These are phyloP conservation scores for Peronospora destructor DNA, from an alignment of 352 stramenopile species.

Conservation along the genomic window DNA sequence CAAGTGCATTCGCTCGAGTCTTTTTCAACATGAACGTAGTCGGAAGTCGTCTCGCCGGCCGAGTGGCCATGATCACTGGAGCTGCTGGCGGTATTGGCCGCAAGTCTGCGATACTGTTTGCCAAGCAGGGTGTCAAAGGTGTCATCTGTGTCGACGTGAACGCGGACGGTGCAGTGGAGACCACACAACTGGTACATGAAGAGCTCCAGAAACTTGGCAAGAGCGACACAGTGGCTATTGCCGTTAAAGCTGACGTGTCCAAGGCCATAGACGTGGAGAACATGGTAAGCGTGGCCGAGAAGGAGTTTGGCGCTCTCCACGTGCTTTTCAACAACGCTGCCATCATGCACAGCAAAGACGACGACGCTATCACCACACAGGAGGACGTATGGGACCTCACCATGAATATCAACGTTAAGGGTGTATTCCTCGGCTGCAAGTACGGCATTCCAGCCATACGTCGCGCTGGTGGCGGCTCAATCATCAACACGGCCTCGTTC, in stretches of 20 bases:
- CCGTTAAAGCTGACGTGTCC: conserved; percentile 65
- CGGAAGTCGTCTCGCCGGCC: conserved; percentile 50
- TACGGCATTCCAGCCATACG: conserved; percentile 78
- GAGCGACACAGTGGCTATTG: conserved; percentile 43
- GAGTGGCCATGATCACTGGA: conserved; percentile 80
- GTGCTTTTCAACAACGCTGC: conserved; percentile 86
- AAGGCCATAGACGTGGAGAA: conserved; percentile 61
- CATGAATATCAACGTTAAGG: conserved; percentile 86
- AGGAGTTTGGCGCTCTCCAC: conserved; percentile 69
- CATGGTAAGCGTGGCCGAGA: conserved; percentile 73
- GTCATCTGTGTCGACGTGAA: conserved; percentile 82
- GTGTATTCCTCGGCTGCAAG: conserved; percentile 86
- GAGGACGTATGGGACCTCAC: conserved; percentile 82
- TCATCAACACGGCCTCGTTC: conserved; percentile 87
- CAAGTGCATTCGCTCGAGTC: neutral
- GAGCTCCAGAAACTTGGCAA: conserved; percentile 57
- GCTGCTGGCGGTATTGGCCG: conserved; percentile 76
- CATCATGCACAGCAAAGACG: conserved; percentile 79
- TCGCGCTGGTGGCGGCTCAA: conserved; percentile 70
- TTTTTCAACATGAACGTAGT: conserved; percentile 42
- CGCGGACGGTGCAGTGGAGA: conserved; percentile 55
- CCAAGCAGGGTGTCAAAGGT: conserved; percentile 65
- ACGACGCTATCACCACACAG: conserved; percentile 66
- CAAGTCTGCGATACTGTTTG: conserved; percentile 78
- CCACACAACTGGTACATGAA: conserved; percentile 53